Evolutionary conservation across 192 early-diverging fungal genomes (phyloP), one percentile per base, ranked within the genome.

Genomic region (Backusella australiensis): DNA sequence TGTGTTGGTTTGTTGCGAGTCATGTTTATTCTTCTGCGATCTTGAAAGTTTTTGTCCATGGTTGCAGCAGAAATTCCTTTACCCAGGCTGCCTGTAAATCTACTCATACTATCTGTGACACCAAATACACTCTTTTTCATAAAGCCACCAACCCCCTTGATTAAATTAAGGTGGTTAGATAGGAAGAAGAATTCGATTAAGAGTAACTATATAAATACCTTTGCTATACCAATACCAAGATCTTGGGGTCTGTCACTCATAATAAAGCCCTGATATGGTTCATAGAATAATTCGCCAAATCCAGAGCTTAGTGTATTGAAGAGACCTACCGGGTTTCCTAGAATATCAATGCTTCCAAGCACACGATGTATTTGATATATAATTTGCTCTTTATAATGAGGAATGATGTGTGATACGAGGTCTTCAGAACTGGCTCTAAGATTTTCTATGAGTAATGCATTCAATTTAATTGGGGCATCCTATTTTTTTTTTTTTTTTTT

Each of bases 101-200:
- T 93, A 44, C 91, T 93, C 44, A 97, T 90, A 38, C 93, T 94
- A 76, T 95, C 94, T 1, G 94, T 90, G 26, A 95, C 82, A 23
- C 96, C 94, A 84, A 93, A 97, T 36, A 96, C 94, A 4, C 94
- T 95, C 84, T 96, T 97, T 42, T 91, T 93, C 75, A 89, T 90
- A 73, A 92, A 78, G 3, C 88, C 86, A n/a, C 86, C 89, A 3
- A 88, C 89, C 38, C 89, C 93, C 81, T 82, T 63, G 6, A 9
- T 38, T 67, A 63, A 49, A 67, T 23, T 42, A 19, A 68, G 14
- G 29, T 70, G 38, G 15, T 26, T 41, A 38, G 49, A n/a, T 21
- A n/a, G 15, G 8, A 29, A 69, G n/a, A 1, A 69, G 4, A 17
- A 38, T 36, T 6, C 39, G 14, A 23, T 3, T 21, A 21, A 15